Conservation (phyloP, 768 basidiomycete species). For the Wakefieldia striispora region DNA sequence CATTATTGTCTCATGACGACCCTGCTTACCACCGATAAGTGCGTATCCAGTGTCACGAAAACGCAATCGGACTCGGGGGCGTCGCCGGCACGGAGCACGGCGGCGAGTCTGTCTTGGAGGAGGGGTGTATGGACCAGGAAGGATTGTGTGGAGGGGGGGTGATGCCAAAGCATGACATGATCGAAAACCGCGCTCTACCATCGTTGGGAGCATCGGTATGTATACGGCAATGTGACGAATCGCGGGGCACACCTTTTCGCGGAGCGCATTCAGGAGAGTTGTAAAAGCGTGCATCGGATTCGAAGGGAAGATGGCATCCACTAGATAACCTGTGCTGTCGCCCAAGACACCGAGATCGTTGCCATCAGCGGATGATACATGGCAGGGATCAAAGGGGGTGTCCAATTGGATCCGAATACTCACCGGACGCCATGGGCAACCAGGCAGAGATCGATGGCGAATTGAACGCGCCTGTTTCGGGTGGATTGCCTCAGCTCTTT, state of each 20-base stretch:
- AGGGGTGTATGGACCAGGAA: conserved; percentile 49
- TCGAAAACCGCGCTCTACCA: conserved; percentile 33
- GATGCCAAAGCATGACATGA: conserved; percentile 44
- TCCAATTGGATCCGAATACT: conserved; percentile 5
- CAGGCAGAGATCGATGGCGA: conserved; percentile 42
- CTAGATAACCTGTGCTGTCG: conserved; percentile 43
- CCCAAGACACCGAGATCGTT: too few relatives aligned
- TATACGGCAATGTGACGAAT: conserved; percentile 4
- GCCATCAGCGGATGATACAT: too few relatives aligned
- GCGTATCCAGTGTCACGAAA: conserved; percentile 20
- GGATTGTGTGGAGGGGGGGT: conserved; percentile 46
- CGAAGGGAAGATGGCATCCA: conserved; percentile 43
- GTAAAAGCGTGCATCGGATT: conserved; percentile 35
- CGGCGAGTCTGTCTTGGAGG: conserved; percentile 8
- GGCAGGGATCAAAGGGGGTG: too few relatives aligned
- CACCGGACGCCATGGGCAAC: conserved; percentile 45
- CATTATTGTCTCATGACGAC: neutral
- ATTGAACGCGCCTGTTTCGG: conserved; percentile 20
- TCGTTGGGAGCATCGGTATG: neutral
- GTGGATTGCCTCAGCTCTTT: conserved; percentile 7
- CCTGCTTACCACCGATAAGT: conserved; percentile 22
- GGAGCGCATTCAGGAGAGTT: conserved; percentile 38
- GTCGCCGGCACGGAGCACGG: neutral
- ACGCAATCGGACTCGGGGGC: neutral
- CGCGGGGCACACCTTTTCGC: conserved; percentile 32